Percentiles rank a stretch among this genome's conserved stretches.
Conservation (phyloP, 1,284 basidiomycete species). For the Neonothopanus nambi region DNA sequence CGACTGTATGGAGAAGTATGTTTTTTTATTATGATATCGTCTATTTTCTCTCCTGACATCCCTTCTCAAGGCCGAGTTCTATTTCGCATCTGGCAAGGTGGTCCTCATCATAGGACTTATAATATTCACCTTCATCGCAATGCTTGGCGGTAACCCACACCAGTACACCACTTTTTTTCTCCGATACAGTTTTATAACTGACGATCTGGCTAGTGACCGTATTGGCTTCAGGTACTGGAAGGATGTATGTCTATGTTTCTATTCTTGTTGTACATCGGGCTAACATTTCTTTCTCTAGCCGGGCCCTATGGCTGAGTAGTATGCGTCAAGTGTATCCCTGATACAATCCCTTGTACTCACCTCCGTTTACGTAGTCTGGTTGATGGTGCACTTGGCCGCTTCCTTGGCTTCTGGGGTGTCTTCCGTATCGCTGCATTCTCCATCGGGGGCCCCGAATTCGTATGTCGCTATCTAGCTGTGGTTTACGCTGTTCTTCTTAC, state of each 20-base stretch:
- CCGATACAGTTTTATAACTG: background rate
- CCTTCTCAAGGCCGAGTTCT: conserved; percentile 32
- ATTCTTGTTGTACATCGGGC: too few relatives aligned
- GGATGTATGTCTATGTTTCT: conserved; percentile 6
- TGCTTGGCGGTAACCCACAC: conserved; percentile 49
- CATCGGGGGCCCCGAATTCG: conserved; percentile 58
- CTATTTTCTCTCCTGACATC: background rate
- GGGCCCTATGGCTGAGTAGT: conserved; percentile 18
- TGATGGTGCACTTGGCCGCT: conserved; percentile 17
- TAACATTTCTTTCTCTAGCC: conserved; percentile 4
- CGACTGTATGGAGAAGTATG: conserved; percentile 28
- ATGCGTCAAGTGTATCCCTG: background rate
- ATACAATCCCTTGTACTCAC: background rate
- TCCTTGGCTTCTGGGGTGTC: conserved; percentile 29
- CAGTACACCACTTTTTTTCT: conserved; percentile 17
- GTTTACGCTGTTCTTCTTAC: background rate
- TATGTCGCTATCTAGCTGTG: conserved; percentile 20
- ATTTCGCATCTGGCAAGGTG: conserved; percentile 35
- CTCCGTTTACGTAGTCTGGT: conserved; percentile 5
- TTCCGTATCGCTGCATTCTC: conserved; percentile 48
- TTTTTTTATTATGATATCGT: background rate
- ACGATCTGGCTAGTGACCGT: conserved; percentile 28
- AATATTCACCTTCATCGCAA: conserved; percentile 40
- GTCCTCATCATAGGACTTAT: conserved; percentile 46
- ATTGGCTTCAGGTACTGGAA: conserved; percentile 45